Conservation (phyloP, 2,329 filamentous ascomycete genomes). For the Colletotrichum simmondsii region DNA sequence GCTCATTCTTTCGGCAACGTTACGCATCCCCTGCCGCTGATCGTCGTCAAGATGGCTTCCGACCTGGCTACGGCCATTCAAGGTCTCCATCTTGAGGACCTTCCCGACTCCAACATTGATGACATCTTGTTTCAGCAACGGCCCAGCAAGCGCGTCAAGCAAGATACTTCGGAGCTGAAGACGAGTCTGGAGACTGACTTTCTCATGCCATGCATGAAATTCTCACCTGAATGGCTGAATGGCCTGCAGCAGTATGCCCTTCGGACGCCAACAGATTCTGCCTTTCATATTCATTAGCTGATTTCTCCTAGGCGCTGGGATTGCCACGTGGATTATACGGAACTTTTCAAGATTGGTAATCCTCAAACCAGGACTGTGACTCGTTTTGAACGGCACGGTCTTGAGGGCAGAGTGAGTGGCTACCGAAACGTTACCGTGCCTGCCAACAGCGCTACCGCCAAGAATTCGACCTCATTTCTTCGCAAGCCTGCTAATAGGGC, state of each 20-base stretch:
- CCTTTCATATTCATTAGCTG: background rate
- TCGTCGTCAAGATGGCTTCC: slow-evolving; percentile 23
- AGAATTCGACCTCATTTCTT: slow-evolving; percentile 91
- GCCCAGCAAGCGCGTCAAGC: slow-evolving; percentile 55
- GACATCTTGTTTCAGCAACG: slow-evolving; percentile 63
- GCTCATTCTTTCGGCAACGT: background rate
- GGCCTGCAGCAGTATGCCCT: slow-evolving; percentile 77
- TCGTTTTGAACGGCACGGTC: slow-evolving; percentile 88
- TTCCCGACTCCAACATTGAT: slow-evolving; percentile 56
- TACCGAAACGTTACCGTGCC: slow-evolving; percentile 96
- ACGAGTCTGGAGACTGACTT: slow-evolving; percentile 79
- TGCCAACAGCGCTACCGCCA: slow-evolving; percentile 88
- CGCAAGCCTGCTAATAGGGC: slow-evolving; percentile 87
- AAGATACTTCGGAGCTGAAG: slow-evolving; percentile 73
- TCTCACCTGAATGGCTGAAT: slow-evolving; percentile 89
- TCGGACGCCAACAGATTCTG: background rate
- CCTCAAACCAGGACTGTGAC: slow-evolving; percentile 96
- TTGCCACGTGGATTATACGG: slow-evolving; percentile 79
- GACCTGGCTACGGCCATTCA: slow-evolving; percentile 31
- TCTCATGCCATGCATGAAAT: slow-evolving; percentile 80
- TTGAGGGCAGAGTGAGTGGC: slow-evolving; percentile 91
- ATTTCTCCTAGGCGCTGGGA: slow-evolving; percentile 72
- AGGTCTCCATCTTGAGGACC: slow-evolving; percentile 28
- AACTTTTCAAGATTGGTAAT: slow-evolving; percentile 86
- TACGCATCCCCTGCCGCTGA: background rate